A percentile compares a stretch with the other conserved stretches of the same genome.
These are phyloP conservation scores for Agroathelia rolfsii DNA, from an alignment of 1,284 basidiomycete species.

Conservation along the genomic window DNA sequence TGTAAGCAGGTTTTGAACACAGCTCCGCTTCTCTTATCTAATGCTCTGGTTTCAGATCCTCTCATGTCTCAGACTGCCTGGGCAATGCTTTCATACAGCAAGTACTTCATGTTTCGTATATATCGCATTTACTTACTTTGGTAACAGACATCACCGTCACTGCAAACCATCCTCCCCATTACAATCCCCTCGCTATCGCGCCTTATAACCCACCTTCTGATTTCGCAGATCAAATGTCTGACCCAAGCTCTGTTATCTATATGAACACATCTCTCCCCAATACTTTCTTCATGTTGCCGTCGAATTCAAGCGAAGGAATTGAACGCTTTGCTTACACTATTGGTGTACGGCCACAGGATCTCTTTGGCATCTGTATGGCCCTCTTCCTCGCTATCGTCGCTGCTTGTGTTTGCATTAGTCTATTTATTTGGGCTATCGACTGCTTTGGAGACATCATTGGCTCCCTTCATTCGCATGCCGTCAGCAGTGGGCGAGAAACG, in stretches of 20 bases:
- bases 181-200: slow-evolving; percentile 56
- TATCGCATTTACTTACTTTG: slow-evolving; percentile 4
- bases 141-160: slow-evolving; percentile 65
- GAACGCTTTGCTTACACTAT: slow-evolving; percentile 65
- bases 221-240: slow-evolving; percentile 64
- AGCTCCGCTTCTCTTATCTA: slow-evolving; percentile 5
- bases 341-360: slow-evolving; percentile 72
- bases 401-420: slow-evolving; percentile 58
- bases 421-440: slow-evolving; percentile 68
- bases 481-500: slow-evolving; percentile 17
- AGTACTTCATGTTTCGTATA: slow-evolving; percentile 21
- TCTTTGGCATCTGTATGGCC: slow-evolving; percentile 77
- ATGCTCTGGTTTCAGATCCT: slow-evolving; percentile 49
- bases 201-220: slow-evolving; percentile 51
- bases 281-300: slow-evolving; percentile 61
- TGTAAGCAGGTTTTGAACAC: slow-evolving; percentile 45
- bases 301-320: slow-evolving; percentile 51
- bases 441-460: too few species aligned
- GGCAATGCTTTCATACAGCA: slow-evolving; percentile 81
- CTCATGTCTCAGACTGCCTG: slow-evolving; percentile 79
- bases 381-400: slow-evolving; percentile 78
- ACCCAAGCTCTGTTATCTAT: slow-evolving; percentile 68
- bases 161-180: slow-evolving; percentile 36
- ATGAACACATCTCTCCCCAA: slow-evolving; percentile 64
- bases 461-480: slow-evolving; percentile 31